Conservation (phyloP, 768 basidiomycete species). For the Suillus clintonianus region DNA sequence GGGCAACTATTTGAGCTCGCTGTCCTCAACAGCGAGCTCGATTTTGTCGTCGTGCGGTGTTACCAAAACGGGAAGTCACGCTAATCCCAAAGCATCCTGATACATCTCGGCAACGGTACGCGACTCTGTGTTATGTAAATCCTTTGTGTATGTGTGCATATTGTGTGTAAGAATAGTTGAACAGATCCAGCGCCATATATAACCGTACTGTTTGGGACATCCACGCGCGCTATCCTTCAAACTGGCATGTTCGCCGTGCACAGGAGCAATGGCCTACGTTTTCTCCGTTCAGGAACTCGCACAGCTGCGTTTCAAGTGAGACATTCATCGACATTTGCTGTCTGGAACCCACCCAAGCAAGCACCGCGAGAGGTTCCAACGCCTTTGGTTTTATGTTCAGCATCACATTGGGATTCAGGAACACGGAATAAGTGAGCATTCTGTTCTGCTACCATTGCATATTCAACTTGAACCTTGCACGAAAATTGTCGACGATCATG, state of each 20-base stretch:
- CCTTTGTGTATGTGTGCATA: no score
- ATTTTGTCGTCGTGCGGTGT: no score
- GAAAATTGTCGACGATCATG: background rate
- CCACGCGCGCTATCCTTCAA: background rate
- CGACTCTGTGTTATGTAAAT: no score
- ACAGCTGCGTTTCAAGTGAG: background rate
- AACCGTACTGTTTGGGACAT: background rate
- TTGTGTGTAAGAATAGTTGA: no score
- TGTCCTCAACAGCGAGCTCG: no score
- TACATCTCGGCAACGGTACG: no score
- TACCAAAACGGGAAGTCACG: no score
- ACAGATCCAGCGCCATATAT: no score
- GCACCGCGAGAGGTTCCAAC: constrained; percentile 53
- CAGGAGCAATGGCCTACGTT: background rate
- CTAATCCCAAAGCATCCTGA: no score
- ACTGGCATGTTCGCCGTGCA: background rate
- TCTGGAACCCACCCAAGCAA: constrained; percentile 39
- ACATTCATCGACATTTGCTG: constrained; percentile 33
- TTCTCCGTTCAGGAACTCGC: background rate
- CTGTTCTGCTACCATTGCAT: background rate
- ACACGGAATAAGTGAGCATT: constrained; percentile 40
- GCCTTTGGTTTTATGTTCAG: constrained; percentile 54
- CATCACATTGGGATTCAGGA: constrained; percentile 43
- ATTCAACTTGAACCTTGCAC: background rate
- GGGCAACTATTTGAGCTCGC: no score